Evolutionary conservation across 192 early-diverging fungal genomes (phyloP).

Genomic region (Gaertneriomyces semiglobifer): DNA sequence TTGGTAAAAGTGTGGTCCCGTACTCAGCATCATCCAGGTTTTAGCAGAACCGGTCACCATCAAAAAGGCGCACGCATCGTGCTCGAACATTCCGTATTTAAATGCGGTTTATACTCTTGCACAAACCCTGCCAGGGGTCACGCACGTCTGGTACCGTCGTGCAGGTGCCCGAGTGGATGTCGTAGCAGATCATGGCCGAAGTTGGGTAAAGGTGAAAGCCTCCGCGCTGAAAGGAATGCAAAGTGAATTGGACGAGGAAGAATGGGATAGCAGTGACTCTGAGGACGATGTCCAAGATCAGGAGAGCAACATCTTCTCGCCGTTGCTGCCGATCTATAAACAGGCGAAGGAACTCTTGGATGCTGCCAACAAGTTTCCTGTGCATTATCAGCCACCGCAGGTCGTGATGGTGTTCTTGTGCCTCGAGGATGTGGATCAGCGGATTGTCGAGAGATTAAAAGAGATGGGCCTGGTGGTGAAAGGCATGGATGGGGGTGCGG

Average conservation of each 20-base stretch:
- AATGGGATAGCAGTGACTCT: constrained; percentile 20
- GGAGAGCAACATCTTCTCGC: background rate
- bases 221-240: constrained; percentile 25
- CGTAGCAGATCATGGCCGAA: constrained; percentile 22
- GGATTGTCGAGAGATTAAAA: constrained; percentile 24
- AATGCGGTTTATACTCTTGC: constrained; percentile 23
- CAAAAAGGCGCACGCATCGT: constrained; percentile 20
- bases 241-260: constrained; percentile 27
- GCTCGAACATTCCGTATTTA: constrained; percentile 43
- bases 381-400: constrained; percentile 36
- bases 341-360: constrained; percentile 35
- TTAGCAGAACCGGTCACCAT: constrained; percentile 14
- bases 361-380: constrained; percentile 36
- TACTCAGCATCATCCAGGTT: constrained; percentile 3
- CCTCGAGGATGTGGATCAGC: constrained; percentile 18
- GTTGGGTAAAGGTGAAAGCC: constrained; percentile 51
- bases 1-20: background rate
- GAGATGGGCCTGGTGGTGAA: constrained; percentile 31
- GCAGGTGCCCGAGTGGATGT: constrained; percentile 39
- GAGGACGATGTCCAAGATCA: constrained; percentile 19
- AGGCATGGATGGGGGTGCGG: background rate
- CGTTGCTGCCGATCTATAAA: constrained; percentile 22
- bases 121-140: constrained; percentile 21
- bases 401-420: constrained; percentile 43
- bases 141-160: constrained; percentile 9